Base-by-base conservation (phyloP, 2,329 filamentous ascomycete genomes). In the Xylaria arbuscula region DNA sequence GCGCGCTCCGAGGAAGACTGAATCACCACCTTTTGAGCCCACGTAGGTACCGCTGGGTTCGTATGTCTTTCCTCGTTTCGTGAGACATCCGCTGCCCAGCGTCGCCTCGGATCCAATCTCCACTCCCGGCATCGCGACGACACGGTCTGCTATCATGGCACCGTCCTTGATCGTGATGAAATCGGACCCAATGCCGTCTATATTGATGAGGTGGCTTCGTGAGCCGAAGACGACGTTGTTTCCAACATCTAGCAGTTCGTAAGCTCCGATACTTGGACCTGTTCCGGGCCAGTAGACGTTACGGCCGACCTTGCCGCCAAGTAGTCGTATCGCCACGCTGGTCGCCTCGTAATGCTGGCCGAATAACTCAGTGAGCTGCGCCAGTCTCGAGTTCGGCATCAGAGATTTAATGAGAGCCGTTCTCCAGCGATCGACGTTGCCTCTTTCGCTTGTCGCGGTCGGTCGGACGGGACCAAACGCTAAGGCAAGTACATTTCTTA, bases 201-300 rank as follows among this genome's bases (percentile, higher is more conserved):
- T 84, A 1, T 85, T 88, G 36, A 88, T 76, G 0, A 89, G 72
- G 64, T 86, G 82, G 2, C 86, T 83, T 2, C 86, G 82, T 13
- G 86, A 88, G 0, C 87, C 86, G 69, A 89, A 88, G 10, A 88
- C 85, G n/a, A 88, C 86, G 74, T 88, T 84, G 64, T 88, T 83
- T 10, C 87, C 87, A 68, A 88, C 80, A 28, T 88, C 82, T 11
- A 88, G 72, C 0, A 88, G 78, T 68, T 87, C 84, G 69, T 87
- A 88, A 70, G 88, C 85, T 17, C 84, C 81, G 42, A 88, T 83
- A 1, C 77, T 78, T 0, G 86, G 86, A 0, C 86, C 86, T 17
- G 84, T 87, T 9, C 86, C 86, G 2, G 86, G 86, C 86, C 86
- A 88, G 75, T 88, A 88, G 0, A 88, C 83, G 4, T 83, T 81